Percentiles rank a stretch among this genome's conserved stretches.
Conservation (phyloP, 2,329 filamentous ascomycete species). For the Ophiostoma pallidulum region DNA sequence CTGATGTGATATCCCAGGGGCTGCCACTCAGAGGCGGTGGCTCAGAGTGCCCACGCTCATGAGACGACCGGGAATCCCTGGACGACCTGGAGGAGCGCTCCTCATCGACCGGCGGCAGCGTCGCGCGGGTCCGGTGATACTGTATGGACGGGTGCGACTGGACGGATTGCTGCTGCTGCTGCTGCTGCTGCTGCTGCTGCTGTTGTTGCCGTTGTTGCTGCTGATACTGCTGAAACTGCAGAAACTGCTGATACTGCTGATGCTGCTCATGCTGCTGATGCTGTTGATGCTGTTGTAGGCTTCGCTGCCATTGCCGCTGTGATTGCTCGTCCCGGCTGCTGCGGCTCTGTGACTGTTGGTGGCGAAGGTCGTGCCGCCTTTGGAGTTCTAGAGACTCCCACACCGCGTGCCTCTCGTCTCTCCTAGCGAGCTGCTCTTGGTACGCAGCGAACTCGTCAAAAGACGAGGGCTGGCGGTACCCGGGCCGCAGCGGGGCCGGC, state of each 20-base stretch:
- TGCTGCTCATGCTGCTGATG: constrained; percentile 2
- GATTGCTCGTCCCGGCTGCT: neutral
- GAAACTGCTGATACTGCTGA: constrained; percentile 7
- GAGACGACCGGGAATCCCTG: constrained; percentile 23
- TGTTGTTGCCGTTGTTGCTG: neutral
- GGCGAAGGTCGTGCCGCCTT: constrained; percentile 14
- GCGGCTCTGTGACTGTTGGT: constrained; percentile 7
- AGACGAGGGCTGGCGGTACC: neutral
- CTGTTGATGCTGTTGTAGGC: constrained; percentile 2
- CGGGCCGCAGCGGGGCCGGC: constrained; percentile 14
- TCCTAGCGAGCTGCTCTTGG: too few relatives aligned
- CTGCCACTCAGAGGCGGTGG: constrained; percentile 39
- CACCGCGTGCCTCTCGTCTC: constrained; percentile 15
- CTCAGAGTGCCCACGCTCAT: constrained; percentile 39
- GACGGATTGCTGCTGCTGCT: constrained; percentile 1
- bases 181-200: neutral
- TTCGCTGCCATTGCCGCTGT: neutral
- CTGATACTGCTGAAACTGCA: neutral
- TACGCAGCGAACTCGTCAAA: neutral
- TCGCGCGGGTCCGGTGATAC: neutral
- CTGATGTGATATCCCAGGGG: constrained; percentile 33
- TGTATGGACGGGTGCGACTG: neutral
- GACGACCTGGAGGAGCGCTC: constrained; percentile 18
- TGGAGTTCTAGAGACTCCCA: constrained; percentile 13
- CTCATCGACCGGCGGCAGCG: constrained; percentile 10